Conservation (phyloP, 257 asterid species). For the Fraxinus quadrangulata region DNA sequence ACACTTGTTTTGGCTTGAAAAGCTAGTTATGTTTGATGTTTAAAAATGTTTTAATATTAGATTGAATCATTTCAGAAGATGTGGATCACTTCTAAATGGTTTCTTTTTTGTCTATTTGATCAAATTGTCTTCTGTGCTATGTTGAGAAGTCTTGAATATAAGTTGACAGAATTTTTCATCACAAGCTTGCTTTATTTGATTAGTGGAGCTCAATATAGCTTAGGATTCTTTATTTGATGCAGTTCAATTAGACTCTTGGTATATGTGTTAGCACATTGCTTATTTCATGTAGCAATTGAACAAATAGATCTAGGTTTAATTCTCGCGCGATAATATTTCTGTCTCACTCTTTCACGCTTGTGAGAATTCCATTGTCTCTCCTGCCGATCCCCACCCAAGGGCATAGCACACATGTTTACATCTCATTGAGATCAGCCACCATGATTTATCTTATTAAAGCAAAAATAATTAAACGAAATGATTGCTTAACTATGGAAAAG, state of each 20-base stretch:
- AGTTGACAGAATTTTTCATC: not conserved
- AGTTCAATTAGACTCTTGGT: not conserved
- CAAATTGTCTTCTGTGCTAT: not conserved
- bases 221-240: not conserved
- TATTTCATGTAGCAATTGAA: not conserved
- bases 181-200: not conserved
- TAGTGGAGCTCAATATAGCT: not conserved
- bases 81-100: not conserved
- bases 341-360: no score
- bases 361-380: no score
- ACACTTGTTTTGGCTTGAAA: not conserved
- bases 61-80: no score
- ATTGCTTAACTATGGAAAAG: no score
- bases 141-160: not conserved
- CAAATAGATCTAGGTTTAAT: not conserved
- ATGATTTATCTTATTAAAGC: constrained; percentile 1
- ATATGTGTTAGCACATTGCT: not conserved
- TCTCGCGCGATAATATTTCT: no score
- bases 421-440: not conserved
- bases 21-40: not conserved
- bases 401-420: not conserved
- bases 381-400: not conserved
- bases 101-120: not conserved
- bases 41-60: not conserved
- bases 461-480: not conserved